These are phyloP conservation scores for Petunia axillaris DNA, from an alignment of 257 asterid species.

Conservation along the genomic window DNA sequence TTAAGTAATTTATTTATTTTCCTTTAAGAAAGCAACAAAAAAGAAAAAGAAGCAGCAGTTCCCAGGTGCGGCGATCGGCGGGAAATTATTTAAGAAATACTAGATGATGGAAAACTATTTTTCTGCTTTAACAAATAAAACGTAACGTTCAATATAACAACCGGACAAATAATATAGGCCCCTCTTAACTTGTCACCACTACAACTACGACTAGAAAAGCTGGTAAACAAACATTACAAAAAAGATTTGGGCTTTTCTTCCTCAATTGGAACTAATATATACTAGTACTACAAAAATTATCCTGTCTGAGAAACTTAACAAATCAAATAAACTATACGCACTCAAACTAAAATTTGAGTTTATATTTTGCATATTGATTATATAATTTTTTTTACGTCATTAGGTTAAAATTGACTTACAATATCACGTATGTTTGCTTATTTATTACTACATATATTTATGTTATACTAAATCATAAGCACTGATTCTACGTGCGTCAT, in stretches of 20 bases:
- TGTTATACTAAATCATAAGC: too few relatives aligned
- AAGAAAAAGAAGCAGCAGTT: slow-evolving; percentile 67
- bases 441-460: too few relatives aligned
- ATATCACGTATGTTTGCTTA: too few relatives aligned
- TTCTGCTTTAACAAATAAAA: not conserved
- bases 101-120: not conserved
- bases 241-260: not conserved
- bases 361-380: not conserved
- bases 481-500: too few relatives aligned
- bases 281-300: not conserved
- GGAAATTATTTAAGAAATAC: slow-evolving; percentile 37
- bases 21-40: slow-evolving; percentile 20
- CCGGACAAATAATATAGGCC: slow-evolving; percentile 14
- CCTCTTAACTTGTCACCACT: not conserved
- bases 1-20: not conserved
- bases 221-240: not conserved
- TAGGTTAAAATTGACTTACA: too few relatives aligned
- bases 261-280: slow-evolving; percentile 28
- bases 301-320: not conserved
- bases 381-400: not conserved
- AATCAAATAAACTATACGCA: slow-evolving; percentile 29
- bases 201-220: not conserved
- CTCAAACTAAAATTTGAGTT: not conserved
- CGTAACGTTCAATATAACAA: slow-evolving; percentile 13
- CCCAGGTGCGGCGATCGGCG: slow-evolving; percentile 99